Percentiles rank a stretch among this genome's conserved stretches.
Conservation (phyloP, 306 rosid species). For the apple (Malus domestica) region ASM211411v1 NC_041801.1:27963001-27963500, state of each 20-base stretch:
- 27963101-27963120: conserved; percentile 18
- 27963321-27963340: conserved; percentile 49
- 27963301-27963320: conserved; percentile 84
- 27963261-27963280: conserved; percentile 69
- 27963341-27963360: conserved; percentile 21
- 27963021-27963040: background rate
- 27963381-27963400: conserved; percentile 36
- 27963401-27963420: background rate
- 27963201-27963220: conserved; percentile 53
- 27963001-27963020: background rate
- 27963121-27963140: conserved; percentile 44
- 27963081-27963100: conserved; percentile 23
- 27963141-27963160: conserved; percentile 46
- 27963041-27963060: conserved; percentile 1
- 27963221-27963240: conserved; percentile 45
- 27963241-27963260: conserved; percentile 52
- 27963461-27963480: background rate
- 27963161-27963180: conserved; percentile 28
- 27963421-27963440: background rate
- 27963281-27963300: conserved; percentile 43
- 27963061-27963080: background rate
- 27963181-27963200: conserved; percentile 23
- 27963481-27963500: background rate
- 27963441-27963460: background rate
- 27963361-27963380: conserved; percentile 29